Base-by-base conservation (phyloP, 192 early-diverging fungal species). In the Funneliformis geosporum region DNA sequence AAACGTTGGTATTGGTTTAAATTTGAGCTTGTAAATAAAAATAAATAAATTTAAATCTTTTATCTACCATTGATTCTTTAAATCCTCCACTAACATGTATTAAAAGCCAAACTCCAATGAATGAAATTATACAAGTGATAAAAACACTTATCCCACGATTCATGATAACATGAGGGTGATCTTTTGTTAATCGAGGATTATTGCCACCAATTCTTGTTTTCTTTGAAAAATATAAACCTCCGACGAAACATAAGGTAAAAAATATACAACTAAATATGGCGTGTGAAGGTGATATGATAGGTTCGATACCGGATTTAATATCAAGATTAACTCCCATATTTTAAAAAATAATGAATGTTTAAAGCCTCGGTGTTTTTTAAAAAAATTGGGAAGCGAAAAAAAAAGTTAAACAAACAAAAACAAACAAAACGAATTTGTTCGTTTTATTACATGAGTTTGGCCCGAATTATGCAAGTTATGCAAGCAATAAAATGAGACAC, bases 231-330 rank as follows among this genome's bases (percentile, higher is more conserved):
- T 79, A 79, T 42, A 79, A 40, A 1, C 64, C 46, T 33, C 66
- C 77, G 40, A 79, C 77, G 21, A 67, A 79, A 59, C 38, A n/a
- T 23, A 79, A 60, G 5, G 67, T 60, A 69, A 79, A 79, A 39
- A 59, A 25, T 11, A 46, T 16, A 69, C 77, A 79, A 40, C 12
- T 61, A 21, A 60, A 8, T 8, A 59, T 39, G 0, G 70, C 70
- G 12, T 47, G 16, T 9, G 9, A 72, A 14, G 42, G 33, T 9
- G 40, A 9, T 69, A 69, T 66, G 7, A 55, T 55, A 55, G 50
- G 50, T 21, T 18, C 50, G 21, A 7, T 7, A 55, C 21, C 16
- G 5, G 16, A 55, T 55, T n/a, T 55, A 21, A 55, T 55, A 21
- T 55, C 50, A 11, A 21, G 50, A 55, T 55, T 55, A 21, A 55